Percentiles rank a stretch among this genome's conserved stretches.
phyloP scores from a whole-genome alignment of 1,284 basidiomycete species.

The Cutaneotrichosporon arboriforme region DNA sequence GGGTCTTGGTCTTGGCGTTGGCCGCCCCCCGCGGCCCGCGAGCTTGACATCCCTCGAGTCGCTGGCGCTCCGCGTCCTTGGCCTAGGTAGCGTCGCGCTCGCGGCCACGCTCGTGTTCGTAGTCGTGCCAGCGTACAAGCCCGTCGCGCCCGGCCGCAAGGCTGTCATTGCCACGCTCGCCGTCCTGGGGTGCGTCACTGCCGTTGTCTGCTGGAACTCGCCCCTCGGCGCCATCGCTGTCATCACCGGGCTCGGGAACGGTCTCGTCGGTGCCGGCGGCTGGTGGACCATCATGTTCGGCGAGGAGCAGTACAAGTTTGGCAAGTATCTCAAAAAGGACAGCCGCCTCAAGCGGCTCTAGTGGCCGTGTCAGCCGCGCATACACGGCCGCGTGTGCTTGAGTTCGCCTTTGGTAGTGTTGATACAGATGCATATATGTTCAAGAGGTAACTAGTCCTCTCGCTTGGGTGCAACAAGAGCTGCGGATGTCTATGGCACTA shows the following conservation, averaged over 20 bases:
- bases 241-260: constrained; percentile 35
- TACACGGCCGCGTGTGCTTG: neutral
- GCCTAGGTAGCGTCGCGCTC: constrained; percentile 35
- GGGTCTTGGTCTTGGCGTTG: neutral
- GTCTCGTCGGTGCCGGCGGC: constrained; percentile 38
- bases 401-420: neutral
- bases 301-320: constrained; percentile 22
- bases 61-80: constrained; percentile 33
- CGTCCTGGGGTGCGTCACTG: constrained; percentile 28
- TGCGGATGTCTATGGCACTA: too few relatives aligned
- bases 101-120: constrained; percentile 35
- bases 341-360: constrained; percentile 17
- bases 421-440: neutral
- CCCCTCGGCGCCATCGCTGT: constrained; percentile 35
- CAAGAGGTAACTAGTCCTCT: neutral
- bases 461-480: too few relatives aligned
- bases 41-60: constrained; percentile 39
- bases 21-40: constrained; percentile 33
- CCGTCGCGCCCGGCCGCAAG: constrained; percentile 28
- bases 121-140: constrained; percentile 32
- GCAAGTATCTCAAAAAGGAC: constrained; percentile 25
- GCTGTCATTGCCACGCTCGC: constrained; percentile 34
- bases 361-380: neutral
- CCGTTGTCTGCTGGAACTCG: constrained; percentile 34
- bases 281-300: constrained; percentile 47